Base-by-base conservation (phyloP, 306 rosid species). In the Sicyos baderoa region DNA sequence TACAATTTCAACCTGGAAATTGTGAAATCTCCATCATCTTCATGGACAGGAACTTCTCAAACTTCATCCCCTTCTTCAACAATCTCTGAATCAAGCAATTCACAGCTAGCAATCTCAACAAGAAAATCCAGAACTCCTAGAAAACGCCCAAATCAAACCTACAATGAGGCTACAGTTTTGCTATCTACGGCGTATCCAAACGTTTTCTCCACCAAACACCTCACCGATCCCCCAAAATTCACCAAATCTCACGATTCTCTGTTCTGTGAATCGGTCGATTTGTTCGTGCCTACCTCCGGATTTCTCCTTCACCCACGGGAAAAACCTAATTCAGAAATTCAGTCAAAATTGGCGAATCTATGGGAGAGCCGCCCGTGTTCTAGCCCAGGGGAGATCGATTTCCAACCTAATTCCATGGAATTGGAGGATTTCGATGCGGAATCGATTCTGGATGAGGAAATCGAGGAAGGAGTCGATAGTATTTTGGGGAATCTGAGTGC, bases 61-160 rank as follows among this genome's bases (percentile, higher is more conserved):
- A 67, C 97, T 4, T 79, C 89, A 48, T 89, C 95, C 0, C 84
- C 97, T 5, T 86, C 97, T 7, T 89, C 99, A 6, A 93, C 97
- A 6, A 82, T 90, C 56, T 90, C 97, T 0, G 96, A 88, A 32
- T 32, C 37, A 32, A 32, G 37, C 37, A 32, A 32, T 32, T 2
- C 37, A 32, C 37, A 32, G 37, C 4, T 32, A 3, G 75, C 91
- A 69, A 86, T 93, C 78, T 82, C 85, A 0, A 90, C 97, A 4
- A 66, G 91, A 16, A 93, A 93, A 72, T 84, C 88, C 7, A 60
- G 99, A 72, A 85, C 97, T 0, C 89, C 91, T 0, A 63, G 99
- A 14, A 93, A 93, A 60, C 84, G 99, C 4, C 99, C 99, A 7
- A 93, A 93, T 77, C 97, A 93, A 75, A 93, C 82, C 22, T 93